Evolutionary conservation across 2,329 filamentous ascomycete genomes (phyloP).

Genomic region (Reticulascus tulasneorum): DNA sequence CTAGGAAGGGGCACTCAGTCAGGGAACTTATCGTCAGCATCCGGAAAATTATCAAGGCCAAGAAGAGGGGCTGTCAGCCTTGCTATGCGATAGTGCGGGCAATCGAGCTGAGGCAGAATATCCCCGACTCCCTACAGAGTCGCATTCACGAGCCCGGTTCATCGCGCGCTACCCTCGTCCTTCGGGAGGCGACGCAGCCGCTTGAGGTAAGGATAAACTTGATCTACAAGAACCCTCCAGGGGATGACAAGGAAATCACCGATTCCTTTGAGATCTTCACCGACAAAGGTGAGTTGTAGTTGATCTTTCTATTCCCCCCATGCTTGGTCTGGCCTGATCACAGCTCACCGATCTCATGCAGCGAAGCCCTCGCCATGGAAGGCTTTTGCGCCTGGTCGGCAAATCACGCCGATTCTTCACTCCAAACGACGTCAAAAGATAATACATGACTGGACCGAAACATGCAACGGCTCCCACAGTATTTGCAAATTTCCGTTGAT

Average conservation of each 20-base stretch:
- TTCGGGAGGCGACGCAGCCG: background rate
- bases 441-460: background rate
- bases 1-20: too few species aligned
- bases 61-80: constrained; percentile 4
- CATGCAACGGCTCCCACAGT: background rate
- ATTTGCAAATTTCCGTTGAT: background rate
- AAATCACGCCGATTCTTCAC: background rate
- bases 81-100: constrained; percentile 4
- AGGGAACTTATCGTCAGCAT: too few species aligned
- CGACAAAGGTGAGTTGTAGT: constrained; percentile 3
- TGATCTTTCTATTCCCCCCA: too few species aligned
- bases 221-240: background rate
- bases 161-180: background rate
- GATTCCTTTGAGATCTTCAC: constrained; percentile 1
- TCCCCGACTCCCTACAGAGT: too few species aligned
- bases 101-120: background rate
- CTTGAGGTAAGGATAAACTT: background rate
- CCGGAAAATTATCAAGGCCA: background rate
- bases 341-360: background rate
- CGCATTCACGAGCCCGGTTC: too few species aligned
- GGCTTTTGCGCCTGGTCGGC: background rate
- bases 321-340: background rate
- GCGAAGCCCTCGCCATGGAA: constrained; percentile 3
- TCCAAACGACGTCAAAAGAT: constrained; percentile 1
- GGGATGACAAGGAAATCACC: too few species aligned